Conservation (phyloP, 2,329 filamentous ascomycete genomes). For the Claviceps arundinis region DNA sequence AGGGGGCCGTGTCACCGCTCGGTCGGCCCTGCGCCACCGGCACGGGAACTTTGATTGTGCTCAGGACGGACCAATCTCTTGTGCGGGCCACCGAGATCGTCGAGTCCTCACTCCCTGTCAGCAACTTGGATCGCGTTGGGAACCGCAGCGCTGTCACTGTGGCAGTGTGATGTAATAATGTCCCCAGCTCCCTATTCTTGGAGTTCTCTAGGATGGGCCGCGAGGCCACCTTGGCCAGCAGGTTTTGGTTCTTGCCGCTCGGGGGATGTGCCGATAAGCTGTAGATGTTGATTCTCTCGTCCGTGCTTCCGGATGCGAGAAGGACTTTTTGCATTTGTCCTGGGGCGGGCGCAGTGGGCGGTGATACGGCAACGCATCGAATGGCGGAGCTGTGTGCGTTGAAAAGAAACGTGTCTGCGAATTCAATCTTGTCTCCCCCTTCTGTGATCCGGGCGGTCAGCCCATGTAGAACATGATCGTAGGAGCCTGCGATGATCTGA, state of each 20-base stretch:
- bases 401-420: conserved; percentile 91
- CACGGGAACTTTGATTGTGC: conserved; percentile 76
- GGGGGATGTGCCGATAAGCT: conserved; percentile 62
- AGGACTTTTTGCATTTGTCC: conserved; percentile 69
- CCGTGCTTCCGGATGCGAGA: conserved; percentile 80
- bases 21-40: conserved; percentile 70
- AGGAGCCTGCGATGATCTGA: conserved; percentile 85
- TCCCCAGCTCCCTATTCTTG: conserved; percentile 77
- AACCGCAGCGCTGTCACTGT: conserved; percentile 71
- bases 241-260: conserved; percentile 39
- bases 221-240: conserved; percentile 54
- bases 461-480: conserved; percentile 86
- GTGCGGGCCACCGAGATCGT: conserved; percentile 79
- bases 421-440: conserved; percentile 36
- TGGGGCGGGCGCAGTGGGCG: conserved; percentile 47
- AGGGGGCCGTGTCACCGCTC: conserved; percentile 76
- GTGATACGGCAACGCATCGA: conserved; percentile 76
- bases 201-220: conserved; percentile 71
- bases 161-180: conserved; percentile 73
- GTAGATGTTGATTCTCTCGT: conserved; percentile 93
- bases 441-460: conserved; percentile 56
- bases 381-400: conserved; percentile 85
- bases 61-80: conserved; percentile 79
- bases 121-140: conserved; percentile 72
- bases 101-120: conserved; percentile 82